phyloP scores from a whole-genome alignment of 352 stramenopile species.

The Aphanomyces invadans region DNA sequence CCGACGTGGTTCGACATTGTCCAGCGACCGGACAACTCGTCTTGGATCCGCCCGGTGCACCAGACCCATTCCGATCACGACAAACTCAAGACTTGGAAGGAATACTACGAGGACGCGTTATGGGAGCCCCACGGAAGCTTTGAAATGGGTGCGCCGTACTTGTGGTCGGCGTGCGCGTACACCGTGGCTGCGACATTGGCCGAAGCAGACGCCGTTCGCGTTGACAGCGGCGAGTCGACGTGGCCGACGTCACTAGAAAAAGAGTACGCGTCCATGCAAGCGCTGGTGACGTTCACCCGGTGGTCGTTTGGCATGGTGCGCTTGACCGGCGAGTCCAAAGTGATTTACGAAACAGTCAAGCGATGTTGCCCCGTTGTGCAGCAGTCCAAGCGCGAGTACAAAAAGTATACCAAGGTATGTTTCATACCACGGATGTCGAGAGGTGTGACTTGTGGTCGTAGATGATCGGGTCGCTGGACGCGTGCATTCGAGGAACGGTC shows the following conservation, averaged over 20 bases:
- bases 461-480: constrained; percentile 77
- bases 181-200: constrained; percentile 70
- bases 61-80: constrained; percentile 49
- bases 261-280: constrained; percentile 63
- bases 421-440: neutral
- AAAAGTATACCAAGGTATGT: constrained; percentile 81
- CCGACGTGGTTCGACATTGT: constrained; percentile 52
- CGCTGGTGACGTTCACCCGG: constrained; percentile 76
- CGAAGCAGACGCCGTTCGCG: constrained; percentile 47
- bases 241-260: constrained; percentile 72
- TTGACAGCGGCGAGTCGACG: too few species aligned
- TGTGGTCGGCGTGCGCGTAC: constrained; percentile 79
- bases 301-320: constrained; percentile 84
- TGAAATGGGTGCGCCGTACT: constrained; percentile 75
- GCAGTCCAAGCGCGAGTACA: constrained; percentile 79
- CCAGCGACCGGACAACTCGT: constrained; percentile 26
- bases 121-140: constrained; percentile 82
- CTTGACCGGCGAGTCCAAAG: constrained; percentile 76
- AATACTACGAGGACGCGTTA: constrained; percentile 82
- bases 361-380: constrained; percentile 76
- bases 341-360: constrained; percentile 83
- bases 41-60: constrained; percentile 9
- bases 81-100: constrained; percentile 55
- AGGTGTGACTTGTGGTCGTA: constrained; percentile 24
- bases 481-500: constrained; percentile 73